Percentiles rank a stretch among this genome's conserved stretches.
Evolutionary conservation across 208 protist genomes (phyloP).

Genomic region (Perkinsela sp.): DNA sequence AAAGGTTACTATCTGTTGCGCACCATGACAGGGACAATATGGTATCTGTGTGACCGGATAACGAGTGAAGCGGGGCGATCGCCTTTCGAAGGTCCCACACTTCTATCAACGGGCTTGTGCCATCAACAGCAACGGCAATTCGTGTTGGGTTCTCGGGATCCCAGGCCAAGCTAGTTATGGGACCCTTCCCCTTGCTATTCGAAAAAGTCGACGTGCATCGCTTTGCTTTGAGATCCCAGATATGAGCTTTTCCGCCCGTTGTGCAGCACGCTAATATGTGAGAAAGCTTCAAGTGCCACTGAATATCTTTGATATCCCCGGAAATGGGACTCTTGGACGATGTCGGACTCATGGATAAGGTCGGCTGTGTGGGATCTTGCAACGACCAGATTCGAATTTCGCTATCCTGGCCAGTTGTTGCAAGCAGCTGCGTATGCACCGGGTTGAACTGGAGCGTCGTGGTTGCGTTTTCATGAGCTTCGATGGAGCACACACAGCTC

Average conservation of each 20-base stretch:
- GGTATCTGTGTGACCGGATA: conserved; percentile 43
- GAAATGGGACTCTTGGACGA: conserved; percentile 18
- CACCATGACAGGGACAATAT: conserved; percentile 76
- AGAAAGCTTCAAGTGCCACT: conserved; percentile 40
- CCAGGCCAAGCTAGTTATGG: conserved; percentile 66
- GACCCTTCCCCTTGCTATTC: conserved; percentile 20
- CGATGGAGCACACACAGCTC: conserved; percentile 25
- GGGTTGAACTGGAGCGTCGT: conserved; percentile 73
- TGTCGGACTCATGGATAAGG: conserved; percentile 20
- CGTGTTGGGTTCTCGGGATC: conserved; percentile 67
- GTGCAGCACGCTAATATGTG: conserved; percentile 76
- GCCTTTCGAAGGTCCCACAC: conserved; percentile 83
- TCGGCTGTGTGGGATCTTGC: conserved; percentile 19
- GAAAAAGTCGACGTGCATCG: conserved; percentile 46
- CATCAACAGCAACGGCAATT: conserved; percentile 70
- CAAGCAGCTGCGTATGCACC: conserved; percentile 45
- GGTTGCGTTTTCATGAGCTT: conserved; percentile 43
- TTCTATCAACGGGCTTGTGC: conserved; percentile 65
- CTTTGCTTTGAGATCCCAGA: conserved; percentile 79
- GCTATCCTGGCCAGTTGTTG: conserved; percentile 23
- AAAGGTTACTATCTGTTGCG: conserved; percentile 41
- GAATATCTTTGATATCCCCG: conserved; percentile 18
- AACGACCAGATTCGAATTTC: conserved; percentile 66
- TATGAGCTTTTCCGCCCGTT: conserved; percentile 40
- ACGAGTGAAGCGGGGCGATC: conserved; percentile 37